Conservation (phyloP, 208 protist species). For the Endotrypanum monterogeii region DNA sequence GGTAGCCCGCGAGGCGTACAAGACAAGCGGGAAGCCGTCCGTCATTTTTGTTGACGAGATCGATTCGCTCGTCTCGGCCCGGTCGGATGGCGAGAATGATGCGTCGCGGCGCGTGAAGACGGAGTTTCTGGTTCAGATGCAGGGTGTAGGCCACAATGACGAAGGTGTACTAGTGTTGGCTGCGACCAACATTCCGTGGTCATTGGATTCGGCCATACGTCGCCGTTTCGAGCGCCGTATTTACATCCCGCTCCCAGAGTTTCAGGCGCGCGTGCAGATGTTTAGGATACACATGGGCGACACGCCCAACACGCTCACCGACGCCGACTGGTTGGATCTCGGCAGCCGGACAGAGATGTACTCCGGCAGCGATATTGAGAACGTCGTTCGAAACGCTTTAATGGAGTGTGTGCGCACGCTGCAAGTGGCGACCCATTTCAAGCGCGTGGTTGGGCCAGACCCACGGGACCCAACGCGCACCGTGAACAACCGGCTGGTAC, state of each 20-base stretch:
- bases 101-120: conserved; percentile 98
- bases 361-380: conserved; percentile 97
- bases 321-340: conserved; percentile 91
- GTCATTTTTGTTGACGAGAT: conserved; percentile 97
- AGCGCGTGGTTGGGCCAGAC: conserved; percentile 83
- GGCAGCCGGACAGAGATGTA: conserved; percentile 92
- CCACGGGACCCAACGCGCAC: conserved; percentile 73
- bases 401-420: conserved; percentile 98
- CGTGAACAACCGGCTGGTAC: conserved; percentile 83
- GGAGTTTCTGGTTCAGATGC: conserved; percentile 99
- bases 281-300: conserved; percentile 97
- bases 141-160: conserved; percentile 85
- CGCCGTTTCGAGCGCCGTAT: conserved; percentile 93
- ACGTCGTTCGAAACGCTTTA: conserved; percentile 96
- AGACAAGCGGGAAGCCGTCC: conserved; percentile 73
- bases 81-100: conserved; percentile 90
- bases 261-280: conserved; percentile 80
- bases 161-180: conserved; percentile 92
- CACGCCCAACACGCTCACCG: conserved; percentile 87
- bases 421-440: conserved; percentile 98
- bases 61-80: conserved; percentile 89
- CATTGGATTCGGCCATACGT: conserved; percentile 90
- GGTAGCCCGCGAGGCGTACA: conserved; percentile 86
- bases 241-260: conserved; percentile 94
- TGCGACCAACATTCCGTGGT: conserved; percentile 93